Evolutionary conservation across 2,329 filamentous ascomycete species (phyloP), one percentile per base, ranked within the genome.

Genomic region (Oidium heveae): DNA sequence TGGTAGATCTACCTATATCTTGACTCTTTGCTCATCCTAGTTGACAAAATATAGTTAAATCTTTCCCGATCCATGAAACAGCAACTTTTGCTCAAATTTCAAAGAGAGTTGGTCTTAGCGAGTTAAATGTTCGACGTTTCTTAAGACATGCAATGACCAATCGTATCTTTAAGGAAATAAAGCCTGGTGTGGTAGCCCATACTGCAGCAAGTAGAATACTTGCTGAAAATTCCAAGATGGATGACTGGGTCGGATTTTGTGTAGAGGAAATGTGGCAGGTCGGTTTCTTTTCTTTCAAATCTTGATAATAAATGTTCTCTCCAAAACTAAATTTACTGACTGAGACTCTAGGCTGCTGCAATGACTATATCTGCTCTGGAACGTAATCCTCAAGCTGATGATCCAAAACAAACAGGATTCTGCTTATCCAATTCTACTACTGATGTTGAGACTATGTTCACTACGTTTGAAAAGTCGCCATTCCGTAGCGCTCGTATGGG

Each of bases 131-230:
- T 18, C 68, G 70, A 13, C 71, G 74, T 49, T 65, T 74, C 7
- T 63, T 76, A 32, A 72, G 76, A 8, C 71, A 77, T 62, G 74
- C 72, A 41, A 78, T 79, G 69, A 77, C 74, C 13, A 74, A 72
- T 58, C 66, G 68, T 12, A 69, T 80, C 56, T 78, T 80, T 64
- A 61, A 66, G 46, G 76, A 80, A 59, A 69, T 72, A 0, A 62
- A 63, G 5, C 71, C 72, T 0, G 71, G 72, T 0, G 57, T 69
- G 2, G 70, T 80, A 56, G 71, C 70, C 9, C 77, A 80, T 61
- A 77, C 74, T 1, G 71, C 73, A 1, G 69, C 70, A 1, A 79
- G 75, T 1, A 69, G 69, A 4, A 63, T 72, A 2, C 68, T 80
- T 0, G 71, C 70, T 13, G 67, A 72, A 55, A 71, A 77, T 59